Base-by-base conservation (phyloP, 257 asterid species). In the Nicotiana undulata region DNA sequence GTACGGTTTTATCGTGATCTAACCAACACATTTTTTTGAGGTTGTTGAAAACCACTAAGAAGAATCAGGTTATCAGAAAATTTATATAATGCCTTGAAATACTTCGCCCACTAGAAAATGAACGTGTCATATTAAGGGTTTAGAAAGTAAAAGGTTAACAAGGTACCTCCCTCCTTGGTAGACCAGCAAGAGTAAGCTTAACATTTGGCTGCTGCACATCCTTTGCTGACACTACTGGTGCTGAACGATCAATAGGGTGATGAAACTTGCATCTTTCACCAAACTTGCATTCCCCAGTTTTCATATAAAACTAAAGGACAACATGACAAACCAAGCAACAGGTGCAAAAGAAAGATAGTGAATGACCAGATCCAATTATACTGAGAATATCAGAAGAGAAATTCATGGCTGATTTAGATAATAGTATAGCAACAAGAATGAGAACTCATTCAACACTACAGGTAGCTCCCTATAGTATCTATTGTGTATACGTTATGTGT, bases 141-240 rank as follows among this genome's bases (percentile, higher is more conserved):
- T n/a, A 59, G 70, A 18, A 56, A 31, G 65, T 29, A 53, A 65
- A 58, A 86, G 53, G 80, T n/a, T 63, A 75, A 81, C 37, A 46
- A 26, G 17, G 5, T 91, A 95, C 98, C 98, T 95, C 98, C 88
- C 98, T 91, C 86, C 98, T 91, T 46, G 98, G 98, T 82, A 95
- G 87, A 85, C 98, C 98, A 11, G 98, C 97, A 84, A 90, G 98
- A 78, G 92, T 90, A 77, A 93, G 93, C 87, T 88, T 93, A 87
- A 93, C 92, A 83, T 85, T 88, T 83, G 85, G 86, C 86, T 85
- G 90, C 77, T 83, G 84, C 70, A 85, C 83, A 75, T 90, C 96
- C 77, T 55, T 60, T 53, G 81, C 83, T 51, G 88, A 81, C 75
- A 85, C 79, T 29, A 68, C 60, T 49, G 91, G 85, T 56, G 89